These are phyloP conservation scores for Trichosporon sp. DNA, from an alignment of 1,284 basidiomycete species.

Conservation along the genomic window DNA sequence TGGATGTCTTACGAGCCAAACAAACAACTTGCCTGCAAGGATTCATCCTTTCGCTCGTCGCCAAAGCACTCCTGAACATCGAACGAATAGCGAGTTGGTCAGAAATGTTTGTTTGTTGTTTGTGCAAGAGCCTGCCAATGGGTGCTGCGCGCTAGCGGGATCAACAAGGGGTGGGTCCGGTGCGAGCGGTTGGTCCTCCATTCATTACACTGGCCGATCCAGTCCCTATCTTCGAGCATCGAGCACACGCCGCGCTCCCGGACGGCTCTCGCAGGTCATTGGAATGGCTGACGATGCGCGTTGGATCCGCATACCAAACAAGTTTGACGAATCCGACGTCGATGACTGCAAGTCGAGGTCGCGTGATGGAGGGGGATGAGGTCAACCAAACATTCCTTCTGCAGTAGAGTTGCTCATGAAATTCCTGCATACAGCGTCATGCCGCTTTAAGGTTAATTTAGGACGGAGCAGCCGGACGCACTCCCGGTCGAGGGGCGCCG, in stretches of 20 bases:
- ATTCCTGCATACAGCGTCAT: conserved; percentile 3
- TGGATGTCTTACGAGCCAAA: not conserved
- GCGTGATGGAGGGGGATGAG: not conserved
- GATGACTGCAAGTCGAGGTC: not conserved
- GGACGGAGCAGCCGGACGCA: not conserved
- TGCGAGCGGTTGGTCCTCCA: not conserved
- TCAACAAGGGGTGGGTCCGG: conserved; percentile 8
- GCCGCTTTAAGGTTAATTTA: conserved; percentile 13
- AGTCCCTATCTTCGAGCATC: not conserved
- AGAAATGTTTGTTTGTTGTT: not conserved
- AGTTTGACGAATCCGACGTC: not conserved
- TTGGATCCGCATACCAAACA: not conserved
- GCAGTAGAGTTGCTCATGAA: not conserved
- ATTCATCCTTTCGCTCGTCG: not conserved
- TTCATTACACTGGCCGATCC: not conserved
- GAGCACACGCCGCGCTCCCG: not conserved
- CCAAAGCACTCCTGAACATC: not conserved
- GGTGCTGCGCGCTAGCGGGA: not conserved
- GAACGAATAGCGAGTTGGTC: not conserved
- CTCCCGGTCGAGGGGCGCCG: not conserved
- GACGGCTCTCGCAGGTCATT: not conserved
- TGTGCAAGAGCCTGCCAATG: not conserved
- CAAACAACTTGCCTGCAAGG: not conserved
- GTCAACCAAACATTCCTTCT: conserved; percentile 12
- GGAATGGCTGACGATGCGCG: not conserved